A percentile compares a stretch with the other conserved stretches of the same genome.
Evolutionary conservation across 768 basidiomycete species (phyloP).

Genomic region (Terana coerulea): DNA sequence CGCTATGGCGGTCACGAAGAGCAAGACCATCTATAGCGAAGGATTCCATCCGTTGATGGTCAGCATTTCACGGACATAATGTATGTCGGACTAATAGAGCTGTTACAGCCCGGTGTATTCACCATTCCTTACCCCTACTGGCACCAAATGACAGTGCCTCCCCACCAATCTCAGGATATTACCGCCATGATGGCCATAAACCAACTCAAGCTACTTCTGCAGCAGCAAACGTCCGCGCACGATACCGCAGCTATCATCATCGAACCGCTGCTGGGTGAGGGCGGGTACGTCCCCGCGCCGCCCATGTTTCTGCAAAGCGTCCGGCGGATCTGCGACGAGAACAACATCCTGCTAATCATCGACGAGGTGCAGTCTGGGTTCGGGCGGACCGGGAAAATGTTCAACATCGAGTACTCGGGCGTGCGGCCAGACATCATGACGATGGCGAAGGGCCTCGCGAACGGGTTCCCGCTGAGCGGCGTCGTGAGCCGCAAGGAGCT

Average conservation of each 20-base stretch:
- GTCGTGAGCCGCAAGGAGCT: slow-evolving; percentile 78
- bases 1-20: slow-evolving; percentile 89
- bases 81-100: no score
- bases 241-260: slow-evolving; percentile 94
- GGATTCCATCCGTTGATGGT: slow-evolving; percentile 84
- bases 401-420: slow-evolving; percentile 78
- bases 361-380: slow-evolving; percentile 93
- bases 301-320: slow-evolving; percentile 75
- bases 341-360: slow-evolving; percentile 79
- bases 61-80: slow-evolving; percentile 19
- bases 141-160: slow-evolving; percentile 72
- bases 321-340: slow-evolving; percentile 79
- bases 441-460: slow-evolving; percentile 89
- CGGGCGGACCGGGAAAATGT: slow-evolving; percentile 80
- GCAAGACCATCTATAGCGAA: slow-evolving; percentile 88
- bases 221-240: slow-evolving; percentile 75
- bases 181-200: slow-evolving; percentile 65
- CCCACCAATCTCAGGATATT: slow-evolving; percentile 49
- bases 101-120: slow-evolving; percentile 83
- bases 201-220: slow-evolving; percentile 75
- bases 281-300: slow-evolving; percentile 91
- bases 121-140: slow-evolving; percentile 87
- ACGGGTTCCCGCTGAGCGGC: slow-evolving; percentile 92
- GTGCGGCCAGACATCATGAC: slow-evolving; percentile 86
- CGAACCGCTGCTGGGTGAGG: slow-evolving; percentile 93